These are phyloP conservation scores for Amanita fuliginea DNA, from an alignment of 768 basidiomycete species.

Conservation along the genomic window DNA sequence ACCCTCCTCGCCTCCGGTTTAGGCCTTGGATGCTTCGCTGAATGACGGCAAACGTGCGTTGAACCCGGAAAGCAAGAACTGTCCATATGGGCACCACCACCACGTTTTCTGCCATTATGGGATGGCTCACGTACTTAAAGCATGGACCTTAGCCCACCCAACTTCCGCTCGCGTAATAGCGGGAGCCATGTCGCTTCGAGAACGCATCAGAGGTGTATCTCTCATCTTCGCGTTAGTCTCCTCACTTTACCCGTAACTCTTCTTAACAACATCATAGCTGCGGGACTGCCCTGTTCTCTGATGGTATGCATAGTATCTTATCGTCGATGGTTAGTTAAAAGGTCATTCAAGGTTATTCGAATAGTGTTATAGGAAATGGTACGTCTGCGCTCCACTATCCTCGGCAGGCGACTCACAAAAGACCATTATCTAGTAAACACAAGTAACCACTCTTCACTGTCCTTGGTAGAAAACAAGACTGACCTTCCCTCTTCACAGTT, in stretches of 20 bases:
- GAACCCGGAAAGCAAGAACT: no score
- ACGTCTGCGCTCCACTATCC: conserved; percentile 16
- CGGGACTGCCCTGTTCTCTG: conserved; percentile 82
- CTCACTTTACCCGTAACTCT: not conserved
- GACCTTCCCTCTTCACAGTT: conserved; percentile 27
- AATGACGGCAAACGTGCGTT: no score
- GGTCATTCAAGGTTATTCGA: conserved; percentile 54
- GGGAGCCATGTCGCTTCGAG: conserved; percentile 15
- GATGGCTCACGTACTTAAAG: not conserved
- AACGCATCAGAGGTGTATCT: conserved; percentile 47
- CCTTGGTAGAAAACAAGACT: not conserved
- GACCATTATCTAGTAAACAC: conserved; percentile 47
- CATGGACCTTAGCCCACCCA: not conserved
- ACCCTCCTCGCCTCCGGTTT: no score
- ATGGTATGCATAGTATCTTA: conserved; percentile 34
- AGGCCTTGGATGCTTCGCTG: no score
- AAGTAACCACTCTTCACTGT: conserved; percentile 25
- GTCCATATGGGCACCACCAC: no score
- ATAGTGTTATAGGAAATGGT: conserved; percentile 72
- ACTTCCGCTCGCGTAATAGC: not conserved
- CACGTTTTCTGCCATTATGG: not conserved
- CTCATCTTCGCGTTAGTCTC: conserved; percentile 73
- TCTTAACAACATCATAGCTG: conserved; percentile 34
- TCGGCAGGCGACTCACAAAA: not conserved
- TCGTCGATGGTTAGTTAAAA: not conserved